These are phyloP conservation scores for Herpetospermum pedunculosum DNA, from an alignment of 306 rosid species.

Conservation along the genomic window DNA sequence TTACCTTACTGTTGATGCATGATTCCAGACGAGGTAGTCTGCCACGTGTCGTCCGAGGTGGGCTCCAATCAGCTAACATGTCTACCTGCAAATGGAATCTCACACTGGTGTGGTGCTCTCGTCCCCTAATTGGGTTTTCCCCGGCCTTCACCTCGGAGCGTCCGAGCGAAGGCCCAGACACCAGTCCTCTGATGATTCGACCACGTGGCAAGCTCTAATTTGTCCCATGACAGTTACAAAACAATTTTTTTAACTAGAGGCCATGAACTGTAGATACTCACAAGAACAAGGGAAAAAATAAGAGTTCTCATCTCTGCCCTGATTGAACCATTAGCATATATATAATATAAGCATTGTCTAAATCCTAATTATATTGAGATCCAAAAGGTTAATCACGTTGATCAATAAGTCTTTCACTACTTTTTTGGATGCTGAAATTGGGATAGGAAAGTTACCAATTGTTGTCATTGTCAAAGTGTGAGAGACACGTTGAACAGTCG, in stretches of 20 bases:
- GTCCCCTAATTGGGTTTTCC: too few relatives aligned
- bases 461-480: constrained; percentile 9
- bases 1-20: too few relatives aligned
- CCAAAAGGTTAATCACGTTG: background rate
- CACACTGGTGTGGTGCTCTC: too few relatives aligned
- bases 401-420: background rate
- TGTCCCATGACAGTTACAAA: too few relatives aligned
- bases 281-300: background rate
- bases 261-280: background rate
- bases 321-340: background rate
- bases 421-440: background rate
- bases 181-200: too few relatives aligned
- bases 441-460: background rate
- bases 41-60: too few relatives aligned
- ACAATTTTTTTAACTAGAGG: background rate
- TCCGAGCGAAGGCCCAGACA: too few relatives aligned
- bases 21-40: too few relatives aligned
- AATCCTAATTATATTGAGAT: background rate
- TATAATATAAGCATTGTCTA: background rate
- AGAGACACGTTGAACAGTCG: constrained; percentile 4
- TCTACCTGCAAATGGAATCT: too few relatives aligned
- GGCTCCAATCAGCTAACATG: too few relatives aligned
- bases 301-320: background rate
- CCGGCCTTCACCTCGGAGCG: too few relatives aligned
- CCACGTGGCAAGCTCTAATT: too few relatives aligned